These are phyloP conservation scores for Neurospora sp. DNA, from an alignment of 495 filamentous ascomycete species.

Conservation along the genomic window DNA sequence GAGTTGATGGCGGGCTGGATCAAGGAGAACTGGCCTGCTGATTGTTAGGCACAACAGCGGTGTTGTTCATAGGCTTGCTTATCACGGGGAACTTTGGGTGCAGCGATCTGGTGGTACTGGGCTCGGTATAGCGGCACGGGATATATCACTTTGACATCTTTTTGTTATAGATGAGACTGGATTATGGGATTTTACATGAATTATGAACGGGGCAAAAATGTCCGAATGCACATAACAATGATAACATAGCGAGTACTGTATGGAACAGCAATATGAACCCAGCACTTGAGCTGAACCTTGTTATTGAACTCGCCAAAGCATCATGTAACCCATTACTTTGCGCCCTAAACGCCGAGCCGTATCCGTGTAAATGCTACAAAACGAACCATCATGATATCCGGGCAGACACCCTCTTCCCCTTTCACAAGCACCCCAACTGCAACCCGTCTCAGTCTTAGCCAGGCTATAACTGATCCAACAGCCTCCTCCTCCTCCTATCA, in stretches of 20 bases:
- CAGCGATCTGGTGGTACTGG: neutral
- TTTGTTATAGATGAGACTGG: neutral
- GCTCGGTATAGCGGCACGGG: neutral
- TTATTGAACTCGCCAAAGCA: neutral
- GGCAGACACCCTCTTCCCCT: neutral
- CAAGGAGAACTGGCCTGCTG: constrained; percentile 58
- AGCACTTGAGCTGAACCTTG: neutral
- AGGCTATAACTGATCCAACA: constrained; percentile 53
- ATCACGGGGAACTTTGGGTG: neutral
- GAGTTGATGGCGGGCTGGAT: constrained; percentile 71
- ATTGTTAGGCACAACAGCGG: constrained; percentile 24
- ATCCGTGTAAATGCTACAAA: constrained; percentile 17
- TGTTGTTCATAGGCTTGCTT: neutral
- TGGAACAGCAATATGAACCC: neutral
- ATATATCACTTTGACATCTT: neutral
- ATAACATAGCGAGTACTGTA: neutral
- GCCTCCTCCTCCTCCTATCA: constrained; percentile 68
- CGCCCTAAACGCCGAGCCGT: constrained; percentile 9
- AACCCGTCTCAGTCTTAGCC: neutral
- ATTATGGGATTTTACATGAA: neutral
- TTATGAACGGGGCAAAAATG: neutral
- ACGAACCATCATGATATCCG: neutral
- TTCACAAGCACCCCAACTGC: neutral
- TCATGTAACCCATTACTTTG: neutral
- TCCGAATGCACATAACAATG: neutral